These are phyloP conservation scores for Rhododendron mucronatum DNA, from an alignment of 148 eudicot species.

Conservation along the genomic window DNA sequence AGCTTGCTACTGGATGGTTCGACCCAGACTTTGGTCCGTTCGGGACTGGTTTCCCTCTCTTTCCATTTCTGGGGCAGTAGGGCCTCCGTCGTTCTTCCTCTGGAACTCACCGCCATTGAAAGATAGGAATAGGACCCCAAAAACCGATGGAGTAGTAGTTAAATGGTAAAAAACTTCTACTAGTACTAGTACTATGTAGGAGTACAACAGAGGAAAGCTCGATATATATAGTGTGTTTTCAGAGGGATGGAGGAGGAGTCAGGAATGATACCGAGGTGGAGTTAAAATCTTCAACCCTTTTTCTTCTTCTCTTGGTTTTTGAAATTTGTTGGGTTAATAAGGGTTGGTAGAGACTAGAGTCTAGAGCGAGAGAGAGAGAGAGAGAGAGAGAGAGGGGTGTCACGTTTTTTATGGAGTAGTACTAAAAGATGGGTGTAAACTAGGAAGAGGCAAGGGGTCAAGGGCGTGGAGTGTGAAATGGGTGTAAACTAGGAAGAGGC, in stretches of 20 bases:
- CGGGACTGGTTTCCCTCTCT: slow-evolving; percentile 40
- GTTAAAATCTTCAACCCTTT: not conserved
- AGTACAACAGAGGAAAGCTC: not conserved
- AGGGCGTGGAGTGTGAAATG: not conserved
- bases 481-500: too few relatives aligned
- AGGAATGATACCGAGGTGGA: slow-evolving; percentile 3
- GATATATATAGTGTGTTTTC: not conserved
- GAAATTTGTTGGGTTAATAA: not conserved
- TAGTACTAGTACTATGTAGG: too few relatives aligned
- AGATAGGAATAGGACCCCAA: not conserved
- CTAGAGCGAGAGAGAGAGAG: not conserved
- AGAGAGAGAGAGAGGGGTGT: not conserved
- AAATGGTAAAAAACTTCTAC: not conserved
- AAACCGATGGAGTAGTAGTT: not conserved
- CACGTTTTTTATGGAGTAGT: not conserved
- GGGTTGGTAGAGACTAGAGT: too few relatives aligned
- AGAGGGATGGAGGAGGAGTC: not conserved
- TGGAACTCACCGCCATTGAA: slow-evolving; percentile 34
- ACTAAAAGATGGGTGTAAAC: too few relatives aligned
- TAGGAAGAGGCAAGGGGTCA: not conserved
- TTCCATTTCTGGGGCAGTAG: slow-evolving; percentile 24
- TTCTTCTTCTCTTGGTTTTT: not conserved
- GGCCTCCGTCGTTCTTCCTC: slow-evolving; percentile 26
- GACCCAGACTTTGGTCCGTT: slow-evolving; percentile 39
- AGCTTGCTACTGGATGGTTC: slow-evolving; percentile 21